Evolutionary conservation across 495 filamentous ascomycete genomes (phyloP), one percentile per base, ranked within the genome.

Genomic region (Aspergillus egyptiacus): DNA sequence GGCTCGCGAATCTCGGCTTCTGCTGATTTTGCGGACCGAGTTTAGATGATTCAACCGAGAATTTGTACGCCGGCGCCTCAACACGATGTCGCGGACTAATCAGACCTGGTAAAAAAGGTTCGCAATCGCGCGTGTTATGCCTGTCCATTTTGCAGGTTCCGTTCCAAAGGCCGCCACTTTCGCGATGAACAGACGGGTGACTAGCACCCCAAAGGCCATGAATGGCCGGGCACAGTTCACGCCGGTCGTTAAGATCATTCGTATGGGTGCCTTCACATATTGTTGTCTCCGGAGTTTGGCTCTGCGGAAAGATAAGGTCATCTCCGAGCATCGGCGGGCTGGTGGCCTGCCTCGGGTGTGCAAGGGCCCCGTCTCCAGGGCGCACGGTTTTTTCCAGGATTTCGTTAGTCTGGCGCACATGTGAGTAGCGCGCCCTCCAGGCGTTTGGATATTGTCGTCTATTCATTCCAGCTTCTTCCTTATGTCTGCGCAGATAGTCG

Each of bases 241-340:
- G 30, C 69, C 68, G 14, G 11, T 44, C 23, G 19, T 20, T 62
- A 75, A 39, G 6, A 15, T 27, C 32, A 23, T 33, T 63, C 35
- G 74, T 60, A 57, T 77, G 73, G 31, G 78, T 62, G 17, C 82
- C 77, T 50, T 94, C 86, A 61, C 89, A 83, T 47, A 85, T 75
- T 22, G 89, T 91, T n/a, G 76, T 77, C 55, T 86, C 81, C 0
- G 91, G 91, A 9, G 89, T 93, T 0, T 73, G 68, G 60, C 86
- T 93, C 54, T 78, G 77, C 3, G 87, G 84, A 56, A 95, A 88
- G 17, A 73, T 69, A 42, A 95, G 73, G 46, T 91, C 85, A 19
- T 66, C 53, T 33, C 91, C 91, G 6, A 94, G 79, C 88, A 95
- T 91, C 2, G 90, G 91, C 14, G 91, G 90, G 50, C 72, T 79